Conservation (phyloP, 139 green algal genomes). For the Auxenochlorella protothecoides region DNA sequence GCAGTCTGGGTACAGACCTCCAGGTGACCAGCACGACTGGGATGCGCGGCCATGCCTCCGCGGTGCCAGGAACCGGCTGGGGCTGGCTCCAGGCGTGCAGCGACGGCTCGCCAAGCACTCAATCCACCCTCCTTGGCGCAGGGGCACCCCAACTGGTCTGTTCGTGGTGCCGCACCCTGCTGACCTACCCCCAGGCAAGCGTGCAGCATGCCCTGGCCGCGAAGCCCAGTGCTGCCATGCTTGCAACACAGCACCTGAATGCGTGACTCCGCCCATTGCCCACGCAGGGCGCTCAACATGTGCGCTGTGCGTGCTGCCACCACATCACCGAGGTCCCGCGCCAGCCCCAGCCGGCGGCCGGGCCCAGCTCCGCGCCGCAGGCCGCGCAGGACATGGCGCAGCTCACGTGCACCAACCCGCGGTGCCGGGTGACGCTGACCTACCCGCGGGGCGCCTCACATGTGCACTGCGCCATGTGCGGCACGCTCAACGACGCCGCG, state of each 20-base stretch:
- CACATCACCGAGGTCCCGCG: conserved; percentile 48
- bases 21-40: too few relatives aligned
- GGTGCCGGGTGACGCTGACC: conserved; percentile 73
- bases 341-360: not conserved
- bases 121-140: too few relatives aligned
- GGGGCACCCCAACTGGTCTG: conserved; percentile 56
- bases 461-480: conserved; percentile 86
- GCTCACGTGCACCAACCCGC: conserved; percentile 68
- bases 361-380: not conserved
- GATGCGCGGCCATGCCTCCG: too few relatives aligned
- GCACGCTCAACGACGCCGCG: conserved; percentile 59
- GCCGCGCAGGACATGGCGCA: conserved; percentile 61
- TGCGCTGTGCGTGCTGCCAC: conserved; percentile 74
- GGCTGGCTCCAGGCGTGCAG: too few relatives aligned
- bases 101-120: too few relatives aligned
- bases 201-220: too few relatives aligned
- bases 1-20: too few relatives aligned
- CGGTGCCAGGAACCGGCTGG: too few relatives aligned
- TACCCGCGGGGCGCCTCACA: conserved; percentile 80
- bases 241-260: too few relatives aligned
- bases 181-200: conserved; percentile 67
- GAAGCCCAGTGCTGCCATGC: too few relatives aligned
- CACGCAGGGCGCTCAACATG: conserved; percentile 71
- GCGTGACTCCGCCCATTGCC: too few relatives aligned
- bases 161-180: conserved; percentile 59